These are phyloP conservation scores for Pyrenochaeta sp. DNA, from an alignment of 2,329 filamentous ascomycete species.

Conservation along the genomic window DNA sequence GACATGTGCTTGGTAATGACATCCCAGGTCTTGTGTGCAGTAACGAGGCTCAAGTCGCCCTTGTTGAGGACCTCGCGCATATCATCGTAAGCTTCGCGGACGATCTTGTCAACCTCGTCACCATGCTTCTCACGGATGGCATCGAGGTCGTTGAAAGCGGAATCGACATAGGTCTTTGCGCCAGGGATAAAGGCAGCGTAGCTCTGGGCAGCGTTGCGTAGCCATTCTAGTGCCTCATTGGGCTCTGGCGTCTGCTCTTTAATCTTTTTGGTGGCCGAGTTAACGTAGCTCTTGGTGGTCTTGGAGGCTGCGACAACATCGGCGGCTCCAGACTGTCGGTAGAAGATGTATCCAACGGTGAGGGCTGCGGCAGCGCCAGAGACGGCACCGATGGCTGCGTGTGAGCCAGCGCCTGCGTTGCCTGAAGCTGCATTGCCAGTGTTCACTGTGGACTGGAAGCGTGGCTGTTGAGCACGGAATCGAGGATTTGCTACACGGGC, in stretches of 20 bases:
- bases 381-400: constrained; percentile 58
- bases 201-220: constrained; percentile 71
- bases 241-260: constrained; percentile 70
- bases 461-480: constrained; percentile 38
- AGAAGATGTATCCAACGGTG: constrained; percentile 60
- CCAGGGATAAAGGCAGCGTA: constrained; percentile 79
- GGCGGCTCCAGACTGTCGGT: constrained; percentile 62
- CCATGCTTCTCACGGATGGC: constrained; percentile 72
- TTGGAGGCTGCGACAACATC: constrained; percentile 59
- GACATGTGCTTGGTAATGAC: constrained; percentile 69
- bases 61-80: constrained; percentile 68
- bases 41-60: constrained; percentile 69
- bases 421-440: constrained; percentile 34
- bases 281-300: constrained; percentile 68
- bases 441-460: constrained; percentile 43
- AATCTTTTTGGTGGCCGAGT: constrained; percentile 67
- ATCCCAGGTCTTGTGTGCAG: constrained; percentile 68
- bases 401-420: constrained; percentile 39
- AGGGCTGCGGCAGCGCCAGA: constrained; percentile 61
- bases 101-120: constrained; percentile 73
- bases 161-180: constrained; percentile 72
- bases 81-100: constrained; percentile 72
- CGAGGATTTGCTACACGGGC: constrained; percentile 33
- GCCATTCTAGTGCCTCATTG: constrained; percentile 71
- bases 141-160: constrained; percentile 75